Percentiles rank a stretch among this genome's conserved stretches.
These are phyloP conservation scores for Tricholoma terreum DNA, from an alignment of 768 basidiomycete species.

Conservation along the genomic window DNA sequence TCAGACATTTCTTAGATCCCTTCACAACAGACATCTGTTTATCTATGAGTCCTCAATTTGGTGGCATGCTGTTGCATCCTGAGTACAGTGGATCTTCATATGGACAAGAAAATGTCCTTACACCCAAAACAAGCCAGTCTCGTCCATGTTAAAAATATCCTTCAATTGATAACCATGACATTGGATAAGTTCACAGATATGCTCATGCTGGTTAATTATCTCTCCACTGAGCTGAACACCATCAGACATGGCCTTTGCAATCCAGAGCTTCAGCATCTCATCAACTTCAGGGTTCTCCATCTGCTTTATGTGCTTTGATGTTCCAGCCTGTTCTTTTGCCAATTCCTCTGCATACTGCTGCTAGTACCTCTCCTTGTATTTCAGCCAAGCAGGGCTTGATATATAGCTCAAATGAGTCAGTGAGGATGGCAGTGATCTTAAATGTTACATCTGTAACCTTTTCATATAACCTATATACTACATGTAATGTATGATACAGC, in stretches of 20 bases:
- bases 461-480: too few species aligned
- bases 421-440: too few species aligned
- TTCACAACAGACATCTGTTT: slow-evolving; percentile 13
- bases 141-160: slow-evolving; percentile 37
- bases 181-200: slow-evolving; percentile 24
- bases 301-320: too few species aligned
- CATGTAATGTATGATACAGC: too few species aligned
- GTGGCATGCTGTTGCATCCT: slow-evolving; percentile 22
- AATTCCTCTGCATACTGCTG: too few species aligned
- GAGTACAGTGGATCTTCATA: slow-evolving; percentile 1
- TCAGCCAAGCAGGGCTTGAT: too few species aligned
- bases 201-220: too few species aligned
- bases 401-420: too few species aligned
- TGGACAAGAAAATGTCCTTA: slow-evolving; percentile 1
- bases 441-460: too few species aligned
- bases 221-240: too few species aligned
- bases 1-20: slow-evolving; percentile 27
- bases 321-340: too few species aligned
- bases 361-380: too few species aligned
- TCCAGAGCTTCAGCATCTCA: slow-evolving; percentile 8
- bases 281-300: neutral
- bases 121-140: slow-evolving; percentile 31
- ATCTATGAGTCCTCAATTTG: slow-evolving; percentile 28
- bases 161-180: slow-evolving; percentile 19
- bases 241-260: slow-evolving; percentile 20